A percentile compares a stretch with the other conserved stretches of the same genome.
Evolutionary conservation across 1,284 basidiomycete species (phyloP).

Genomic region (Malassezia globosa): DNA sequence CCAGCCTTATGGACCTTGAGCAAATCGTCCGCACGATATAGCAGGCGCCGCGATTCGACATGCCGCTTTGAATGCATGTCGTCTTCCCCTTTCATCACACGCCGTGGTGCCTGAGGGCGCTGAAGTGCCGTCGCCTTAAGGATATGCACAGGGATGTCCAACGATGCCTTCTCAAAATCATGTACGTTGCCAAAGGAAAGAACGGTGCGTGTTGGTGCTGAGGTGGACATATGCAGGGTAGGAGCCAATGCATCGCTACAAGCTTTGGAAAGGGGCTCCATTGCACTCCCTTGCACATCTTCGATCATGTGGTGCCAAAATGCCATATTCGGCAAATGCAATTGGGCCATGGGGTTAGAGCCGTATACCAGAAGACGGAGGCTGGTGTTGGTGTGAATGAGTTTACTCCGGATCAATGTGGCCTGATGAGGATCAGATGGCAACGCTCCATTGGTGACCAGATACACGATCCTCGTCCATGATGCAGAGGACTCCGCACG

Average conservation of each 20-base stretch:
- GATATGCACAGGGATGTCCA: slow-evolving; percentile 64
- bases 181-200: slow-evolving; percentile 30
- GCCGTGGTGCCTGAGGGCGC: slow-evolving; percentile 60
- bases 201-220: slow-evolving; percentile 20
- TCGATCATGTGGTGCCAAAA: slow-evolving; percentile 60
- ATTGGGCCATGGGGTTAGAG: background rate
- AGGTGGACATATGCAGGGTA: slow-evolving; percentile 23
- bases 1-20: too few species aligned
- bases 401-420: background rate
- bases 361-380: slow-evolving; percentile 6
- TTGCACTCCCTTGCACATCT: slow-evolving; percentile 49
- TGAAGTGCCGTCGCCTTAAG: slow-evolving; percentile 71
- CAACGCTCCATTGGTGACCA: background rate
- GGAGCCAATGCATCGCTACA: slow-evolving; percentile 25
- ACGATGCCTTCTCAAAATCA: slow-evolving; percentile 38
- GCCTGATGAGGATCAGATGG: background rate
- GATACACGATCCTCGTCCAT: slow-evolving; percentile 15
- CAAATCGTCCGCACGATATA: slow-evolving; percentile 5
- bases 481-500: too few species aligned
- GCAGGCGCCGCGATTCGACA: slow-evolving; percentile 4
- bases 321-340: background rate
- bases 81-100: slow-evolving; percentile 23
- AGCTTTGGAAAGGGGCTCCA: slow-evolving; percentile 48
- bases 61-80: slow-evolving; percentile 6
- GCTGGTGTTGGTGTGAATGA: background rate